Conservation (phyloP, 129 eudicot genomes). For the Saposhnikovia divaricata region DNA sequence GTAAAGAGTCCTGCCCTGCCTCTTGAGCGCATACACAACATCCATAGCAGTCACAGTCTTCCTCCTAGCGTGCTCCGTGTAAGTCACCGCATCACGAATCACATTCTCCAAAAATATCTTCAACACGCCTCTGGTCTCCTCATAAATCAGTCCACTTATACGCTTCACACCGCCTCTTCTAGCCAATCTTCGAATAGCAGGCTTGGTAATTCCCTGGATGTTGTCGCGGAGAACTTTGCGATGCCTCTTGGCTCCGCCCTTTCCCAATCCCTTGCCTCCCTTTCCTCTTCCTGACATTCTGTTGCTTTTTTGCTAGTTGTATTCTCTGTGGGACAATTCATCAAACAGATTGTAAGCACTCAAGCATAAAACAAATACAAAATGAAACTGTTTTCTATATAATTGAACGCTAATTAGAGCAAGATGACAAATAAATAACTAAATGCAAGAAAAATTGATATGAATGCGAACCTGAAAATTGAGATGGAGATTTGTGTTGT, state of each 20-base stretch:
- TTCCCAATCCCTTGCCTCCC: constrained; percentile 22
- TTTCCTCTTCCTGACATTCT: constrained; percentile 17
- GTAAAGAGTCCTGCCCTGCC: constrained; percentile 19
- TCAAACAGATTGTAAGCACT: neutral
- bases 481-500: neutral
- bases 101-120: constrained; percentile 19
- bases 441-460: neutral
- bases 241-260: constrained; percentile 20
- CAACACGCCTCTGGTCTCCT: constrained; percentile 15
- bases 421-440: neutral
- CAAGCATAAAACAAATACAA: neutral
- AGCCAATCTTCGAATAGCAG: constrained; percentile 17
- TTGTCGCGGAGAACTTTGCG: constrained; percentile 13
- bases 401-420: too few species aligned
- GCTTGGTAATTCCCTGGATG: constrained; percentile 22
- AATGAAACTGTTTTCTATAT: too few species aligned
- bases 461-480: neutral
- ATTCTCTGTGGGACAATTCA: neutral
- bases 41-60: constrained; percentile 22
- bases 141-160: constrained; percentile 12
- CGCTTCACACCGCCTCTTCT: constrained; percentile 19
- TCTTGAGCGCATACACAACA: constrained; percentile 18
- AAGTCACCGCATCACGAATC: constrained; percentile 17
- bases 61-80: constrained; percentile 18
- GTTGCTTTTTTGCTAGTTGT: neutral